Percentiles rank a stretch among this genome's conserved stretches.
Evolutionary conservation across 2,329 filamentous ascomycete genomes (phyloP).

Genomic region (Fusarium cyanostomum): DNA sequence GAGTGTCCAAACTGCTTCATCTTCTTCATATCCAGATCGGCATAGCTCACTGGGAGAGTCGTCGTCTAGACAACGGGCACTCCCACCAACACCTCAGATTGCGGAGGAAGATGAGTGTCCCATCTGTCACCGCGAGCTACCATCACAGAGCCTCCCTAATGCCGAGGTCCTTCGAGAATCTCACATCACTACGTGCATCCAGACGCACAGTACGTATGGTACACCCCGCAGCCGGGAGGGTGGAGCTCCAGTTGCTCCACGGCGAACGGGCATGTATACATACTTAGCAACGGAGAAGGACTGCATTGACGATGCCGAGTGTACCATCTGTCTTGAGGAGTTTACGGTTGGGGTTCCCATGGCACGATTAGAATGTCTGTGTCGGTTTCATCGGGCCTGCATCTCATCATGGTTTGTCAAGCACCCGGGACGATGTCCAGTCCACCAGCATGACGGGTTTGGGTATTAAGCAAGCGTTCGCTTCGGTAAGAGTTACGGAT

Average conservation of each 20-base stretch:
- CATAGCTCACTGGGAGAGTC: constrained; percentile 46
- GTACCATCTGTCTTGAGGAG: constrained; percentile 74
- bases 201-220: constrained; percentile 61
- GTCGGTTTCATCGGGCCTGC: constrained; percentile 69
- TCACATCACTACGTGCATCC: constrained; percentile 69
- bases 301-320: constrained; percentile 73
- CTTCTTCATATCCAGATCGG: constrained; percentile 46
- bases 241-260: constrained; percentile 47
- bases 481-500: constrained; percentile 5
- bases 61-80: constrained; percentile 51
- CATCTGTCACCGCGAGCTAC: constrained; percentile 77
- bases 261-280: constrained; percentile 69
- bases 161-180: constrained; percentile 64
- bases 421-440: constrained; percentile 70
- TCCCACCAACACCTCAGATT: constrained; percentile 59
- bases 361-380: constrained; percentile 74
- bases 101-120: constrained; percentile 83
- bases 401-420: constrained; percentile 70
- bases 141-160: constrained; percentile 63
- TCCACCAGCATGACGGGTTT: constrained; percentile 71
- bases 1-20: constrained; percentile 46
- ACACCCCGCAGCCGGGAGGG: constrained; percentile 44
- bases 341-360: constrained; percentile 69
- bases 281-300: constrained; percentile 74
- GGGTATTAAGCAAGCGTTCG: constrained; percentile 53